Conservation (phyloP, 345 rosid species). For the Cardamine chenopodiifolia region DNA sequence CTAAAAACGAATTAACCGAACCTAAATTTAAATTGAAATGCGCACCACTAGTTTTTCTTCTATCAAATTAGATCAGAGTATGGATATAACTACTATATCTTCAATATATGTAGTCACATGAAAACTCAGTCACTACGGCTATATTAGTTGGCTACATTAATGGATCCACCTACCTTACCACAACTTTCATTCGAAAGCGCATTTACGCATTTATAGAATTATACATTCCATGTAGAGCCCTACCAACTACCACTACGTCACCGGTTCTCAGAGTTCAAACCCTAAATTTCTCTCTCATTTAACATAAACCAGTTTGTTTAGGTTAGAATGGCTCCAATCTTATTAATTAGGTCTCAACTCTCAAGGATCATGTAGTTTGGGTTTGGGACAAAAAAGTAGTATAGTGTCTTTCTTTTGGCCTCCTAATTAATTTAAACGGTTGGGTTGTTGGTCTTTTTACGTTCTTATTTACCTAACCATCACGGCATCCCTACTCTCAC, state of each 20-base stretch:
- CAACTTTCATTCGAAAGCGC: conserved; percentile 13
- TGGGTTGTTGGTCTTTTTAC: conserved; percentile 24
- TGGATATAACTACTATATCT: not conserved
- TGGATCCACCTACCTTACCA: conserved; percentile 18
- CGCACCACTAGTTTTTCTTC: no score
- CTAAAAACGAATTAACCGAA: no score
- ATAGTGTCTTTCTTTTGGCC: conserved; percentile 9
- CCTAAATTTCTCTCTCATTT: not conserved
- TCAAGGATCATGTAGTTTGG: conserved; percentile 30
- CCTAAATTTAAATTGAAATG: no score
- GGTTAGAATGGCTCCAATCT: conserved; percentile 13
- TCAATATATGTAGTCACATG: conserved; percentile 35
- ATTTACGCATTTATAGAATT: conserved; percentile 21
- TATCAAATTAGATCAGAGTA: no score
- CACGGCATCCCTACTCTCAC: conserved; percentile 30
- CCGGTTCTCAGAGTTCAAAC: not conserved
- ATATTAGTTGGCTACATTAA: conserved; percentile 20
- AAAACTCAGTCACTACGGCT: conserved; percentile 23
- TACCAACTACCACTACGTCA: conserved; percentile 1
- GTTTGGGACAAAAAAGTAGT: conserved; percentile 13
- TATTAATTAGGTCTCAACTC: not conserved
- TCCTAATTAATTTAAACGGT: conserved; percentile 32
- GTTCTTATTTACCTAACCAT: conserved; percentile 1
- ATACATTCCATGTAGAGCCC: conserved; percentile 27
- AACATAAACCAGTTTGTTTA: not conserved